A percentile compares a stretch with the other conserved stretches of the same genome.
Conservation (phyloP, 2,329 filamentous ascomycete species). For the Trichoderma sp. region DNA sequence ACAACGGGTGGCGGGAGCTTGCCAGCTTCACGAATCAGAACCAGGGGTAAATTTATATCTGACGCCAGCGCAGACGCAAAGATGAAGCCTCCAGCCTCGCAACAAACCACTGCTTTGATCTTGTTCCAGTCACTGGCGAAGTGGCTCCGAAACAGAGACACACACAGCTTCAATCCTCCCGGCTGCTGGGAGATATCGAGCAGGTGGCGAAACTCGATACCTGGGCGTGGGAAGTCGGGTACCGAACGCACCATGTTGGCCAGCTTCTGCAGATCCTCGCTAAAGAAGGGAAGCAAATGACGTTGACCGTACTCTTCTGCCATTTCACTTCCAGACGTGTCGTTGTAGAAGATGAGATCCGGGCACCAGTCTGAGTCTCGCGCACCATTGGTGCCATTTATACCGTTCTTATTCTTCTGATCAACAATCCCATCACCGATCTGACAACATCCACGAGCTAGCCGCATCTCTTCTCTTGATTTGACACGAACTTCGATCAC, state of each 20-base stretch:
- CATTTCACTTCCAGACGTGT: conserved; percentile 40
- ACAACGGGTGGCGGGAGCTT: conserved; percentile 59
- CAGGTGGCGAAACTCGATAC: conserved; percentile 57
- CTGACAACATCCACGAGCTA: conserved; percentile 34
- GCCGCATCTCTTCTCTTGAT: conserved; percentile 39
- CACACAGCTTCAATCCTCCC: conserved; percentile 51
- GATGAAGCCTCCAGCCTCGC: conserved; percentile 57
- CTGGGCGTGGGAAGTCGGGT: conserved; percentile 49
- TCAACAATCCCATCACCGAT: not conserved
- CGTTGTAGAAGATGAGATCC: conserved; percentile 52
- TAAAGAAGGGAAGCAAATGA: conserved; percentile 45
- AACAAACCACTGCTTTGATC: conserved; percentile 47
- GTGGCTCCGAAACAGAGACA: conserved; percentile 46
- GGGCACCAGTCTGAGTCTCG: conserved; percentile 37
- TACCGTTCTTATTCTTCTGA: not conserved
- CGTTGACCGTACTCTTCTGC: conserved; percentile 42
- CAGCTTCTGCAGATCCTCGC: conserved; percentile 46
- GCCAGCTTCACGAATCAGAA: conserved; percentile 52
- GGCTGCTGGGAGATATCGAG: conserved; percentile 53
- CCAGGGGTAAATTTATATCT: conserved; percentile 42
- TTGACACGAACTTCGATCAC: conserved; percentile 54
- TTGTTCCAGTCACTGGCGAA: conserved; percentile 48
- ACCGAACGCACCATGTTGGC: conserved; percentile 48
- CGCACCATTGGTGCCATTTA: not conserved
- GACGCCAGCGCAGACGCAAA: conserved; percentile 52